phyloP scores from a whole-genome alignment of 2,329 filamentous ascomycete genomes.

The Chaetomium olivaceum region DNA sequence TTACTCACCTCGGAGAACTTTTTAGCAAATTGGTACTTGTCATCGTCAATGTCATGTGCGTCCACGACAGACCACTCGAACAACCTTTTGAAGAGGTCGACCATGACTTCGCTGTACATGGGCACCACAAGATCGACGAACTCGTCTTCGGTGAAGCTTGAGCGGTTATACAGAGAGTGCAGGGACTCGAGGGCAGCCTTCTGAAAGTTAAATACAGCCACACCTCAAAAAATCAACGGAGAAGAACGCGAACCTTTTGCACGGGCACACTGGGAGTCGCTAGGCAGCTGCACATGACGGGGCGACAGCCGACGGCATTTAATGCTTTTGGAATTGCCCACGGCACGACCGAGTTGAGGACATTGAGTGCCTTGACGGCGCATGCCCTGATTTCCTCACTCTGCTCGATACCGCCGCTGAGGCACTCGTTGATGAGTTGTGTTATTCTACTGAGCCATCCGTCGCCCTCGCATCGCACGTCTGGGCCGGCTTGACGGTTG shows the following conservation, averaged over 20 bases:
- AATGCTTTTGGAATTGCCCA: constrained; percentile 89
- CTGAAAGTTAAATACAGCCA: constrained; percentile 32
- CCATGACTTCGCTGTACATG: constrained; percentile 72
- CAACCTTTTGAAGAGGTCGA: constrained; percentile 70
- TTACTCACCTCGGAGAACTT: constrained; percentile 81
- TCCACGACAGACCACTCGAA: constrained; percentile 80
- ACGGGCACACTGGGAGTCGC: constrained; percentile 69
- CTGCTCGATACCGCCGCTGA: constrained; percentile 63
- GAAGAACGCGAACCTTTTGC: constrained; percentile 59
- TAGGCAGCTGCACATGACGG: constrained; percentile 69
- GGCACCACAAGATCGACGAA: constrained; percentile 76
- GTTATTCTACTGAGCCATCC: constrained; percentile 85
- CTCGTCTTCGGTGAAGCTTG: constrained; percentile 73
- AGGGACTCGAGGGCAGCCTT: constrained; percentile 79
- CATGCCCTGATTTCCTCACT: constrained; percentile 69
- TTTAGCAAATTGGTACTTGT: constrained; percentile 89
- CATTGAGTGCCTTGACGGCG: constrained; percentile 73
- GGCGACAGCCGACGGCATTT: constrained; percentile 67
- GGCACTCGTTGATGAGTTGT: constrained; percentile 70
- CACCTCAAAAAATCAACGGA: neutral
- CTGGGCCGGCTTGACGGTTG: constrained; percentile 65
- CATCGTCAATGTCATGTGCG: constrained; percentile 80
- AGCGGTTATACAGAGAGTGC: constrained; percentile 77
- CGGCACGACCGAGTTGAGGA: constrained; percentile 75
- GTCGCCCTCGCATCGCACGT: constrained; percentile 74